Evolutionary conservation across 495 filamentous ascomycete genomes (phyloP), one percentile per base, ranked within the genome.

Genomic region (Tuber microsphaerosporum): DNA sequence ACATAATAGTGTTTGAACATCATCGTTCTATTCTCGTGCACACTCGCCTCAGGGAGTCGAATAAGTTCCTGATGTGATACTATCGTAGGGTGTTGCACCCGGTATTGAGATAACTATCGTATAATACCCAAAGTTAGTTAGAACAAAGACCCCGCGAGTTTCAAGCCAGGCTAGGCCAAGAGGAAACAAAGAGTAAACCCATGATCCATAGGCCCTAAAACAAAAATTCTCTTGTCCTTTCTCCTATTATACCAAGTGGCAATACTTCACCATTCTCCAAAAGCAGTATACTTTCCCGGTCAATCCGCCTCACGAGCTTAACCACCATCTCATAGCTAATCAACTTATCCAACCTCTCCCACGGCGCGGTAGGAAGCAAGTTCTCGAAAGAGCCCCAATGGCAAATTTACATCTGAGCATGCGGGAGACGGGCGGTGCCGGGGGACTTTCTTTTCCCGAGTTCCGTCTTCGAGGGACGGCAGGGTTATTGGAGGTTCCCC

Each of bases 201-300:
- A 82, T 90, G 85, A 0, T 90, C 91, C 90, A 92, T 92, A 20
- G 90, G 90, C 0, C 90, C 90, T 76, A 93, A 90, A n/a, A 92
- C 89, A 5, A 90, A 91, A 78, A 93, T 85, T 34, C 86, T 89
- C 26, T 88, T 88, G 10, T 84, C 83, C 80, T 89, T 89, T 75
- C 85, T 86, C 74, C 72, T 78, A n/a, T n/a, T n/a, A n/a, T n/a
- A 26, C 81, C 71, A 43, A 92, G 80, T 0, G 91, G 91, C 17
- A 92, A 86, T 10, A 86, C 82, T 8, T 86, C 82, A n/a, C 89
- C 84, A 77, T 93, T 92, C 80, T 92, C 89, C 5, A 92, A 85
- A 16, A 93, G 84, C 4, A 93, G 89, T 61, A 92, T 92, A 17
- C 88, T 89, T 76, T 93, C 91, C 20, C 85, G 86, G 81, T 92